A percentile compares a stretch with the other conserved stretches of the same genome.
These are phyloP conservation scores for Calonectria henricotiae DNA, from an alignment of 2,329 filamentous ascomycete species.

Conservation along the genomic window DNA sequence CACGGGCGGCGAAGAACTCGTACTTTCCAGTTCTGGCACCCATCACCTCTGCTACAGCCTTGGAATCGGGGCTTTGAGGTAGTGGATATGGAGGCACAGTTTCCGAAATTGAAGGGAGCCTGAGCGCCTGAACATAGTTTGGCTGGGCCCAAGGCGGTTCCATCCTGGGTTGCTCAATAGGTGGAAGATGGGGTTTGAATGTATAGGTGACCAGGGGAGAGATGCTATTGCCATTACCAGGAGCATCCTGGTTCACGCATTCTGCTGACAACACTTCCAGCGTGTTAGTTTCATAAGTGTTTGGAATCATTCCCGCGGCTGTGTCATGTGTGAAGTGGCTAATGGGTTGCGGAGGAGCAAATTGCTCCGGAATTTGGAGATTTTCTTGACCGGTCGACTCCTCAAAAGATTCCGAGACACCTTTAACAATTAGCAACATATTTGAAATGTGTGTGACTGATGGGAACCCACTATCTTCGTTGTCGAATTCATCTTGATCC, in stretches of 20 bases:
- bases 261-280: background rate
- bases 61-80: slow-evolving; percentile 7
- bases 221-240: background rate
- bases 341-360: background rate
- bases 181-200: slow-evolving; percentile 27
- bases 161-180: slow-evolving; percentile 28
- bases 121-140: slow-evolving; percentile 18
- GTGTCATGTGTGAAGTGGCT: background rate
- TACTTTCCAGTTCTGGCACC: slow-evolving; percentile 59
- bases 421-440: slow-evolving; percentile 40
- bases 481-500: slow-evolving; percentile 49
- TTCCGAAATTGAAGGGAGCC: slow-evolving; percentile 46
- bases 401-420: slow-evolving; percentile 2
- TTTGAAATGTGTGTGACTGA: background rate
- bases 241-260: slow-evolving; percentile 2
- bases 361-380: background rate
- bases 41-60: slow-evolving; percentile 51
- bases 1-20: slow-evolving; percentile 62
- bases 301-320: background rate
- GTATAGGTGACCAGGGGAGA: background rate
- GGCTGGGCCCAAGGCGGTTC: slow-evolving; percentile 15
- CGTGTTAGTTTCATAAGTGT: background rate
- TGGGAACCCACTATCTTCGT: slow-evolving; percentile 38
- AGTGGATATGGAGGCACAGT: slow-evolving; percentile 31
- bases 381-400: slow-evolving; percentile 7